Base-by-base conservation (phyloP, 805 yeast genomes). In the Barnettozyma pratensis region DNA sequence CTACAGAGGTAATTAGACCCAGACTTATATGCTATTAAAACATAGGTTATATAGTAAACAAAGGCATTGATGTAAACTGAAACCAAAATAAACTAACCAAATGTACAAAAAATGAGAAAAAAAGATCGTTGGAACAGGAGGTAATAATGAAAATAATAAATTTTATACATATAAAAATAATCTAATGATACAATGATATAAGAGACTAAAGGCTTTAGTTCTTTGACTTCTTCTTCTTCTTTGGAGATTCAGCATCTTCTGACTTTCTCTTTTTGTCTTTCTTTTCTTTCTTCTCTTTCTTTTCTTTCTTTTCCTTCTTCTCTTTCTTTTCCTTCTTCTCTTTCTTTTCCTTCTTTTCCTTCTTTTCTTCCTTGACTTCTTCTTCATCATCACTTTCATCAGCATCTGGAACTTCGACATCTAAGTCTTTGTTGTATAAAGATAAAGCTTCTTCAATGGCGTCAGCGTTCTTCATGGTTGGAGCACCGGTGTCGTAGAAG, bases 381-480 rank as follows among this genome's bases (percentile, higher is more conserved):
- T 57, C 60, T 44, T 65, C 69, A 46, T 65, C 68, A 46, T 66
- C 70, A 29, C 62, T 68, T 45, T 66, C 70, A 47, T 61, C 64
- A 41, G 56, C 71, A 34, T 65, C 70, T 49, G 62, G 66, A 36
- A 64, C 59, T 53, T 65, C 74, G 51, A 71, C 68, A 58, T 80
- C 85, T 47, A 73, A 67, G 50, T 71, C 77, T 52, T 69, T 48
- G 50, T 57, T 74, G 56, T 69, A 74, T 63, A 85, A 77, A 47
- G 84, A 81, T 71, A 94, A 77, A 48, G 98, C 99, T 71, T 86
- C 87, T 67, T 85, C 80, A 73, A 94, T 87, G 57, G 98, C 98
- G 59, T 89, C 96, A 39, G 92, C 73, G 67, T 94, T 94, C 79
- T 92, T 94, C 83, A 91, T 86, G 64, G 98, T 97, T 47, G 98